Conservation (phyloP, 495 filamentous ascomycete species). For the Aspergillus kassunensis region DNA sequence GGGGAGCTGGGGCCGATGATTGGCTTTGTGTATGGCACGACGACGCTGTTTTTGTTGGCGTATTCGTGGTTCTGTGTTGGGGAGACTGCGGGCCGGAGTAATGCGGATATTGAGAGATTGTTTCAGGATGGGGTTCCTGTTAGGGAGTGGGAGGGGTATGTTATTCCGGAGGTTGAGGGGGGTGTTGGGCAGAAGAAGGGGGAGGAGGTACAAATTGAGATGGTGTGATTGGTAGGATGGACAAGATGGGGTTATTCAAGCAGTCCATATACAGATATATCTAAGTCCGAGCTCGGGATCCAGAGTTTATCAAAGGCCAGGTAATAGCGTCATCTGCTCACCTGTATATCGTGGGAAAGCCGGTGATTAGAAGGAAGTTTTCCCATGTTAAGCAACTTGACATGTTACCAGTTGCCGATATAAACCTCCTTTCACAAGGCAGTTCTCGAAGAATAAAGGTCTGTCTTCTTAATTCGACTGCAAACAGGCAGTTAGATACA, state of each 20-base stretch:
- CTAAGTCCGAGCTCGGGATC: too few relatives aligned
- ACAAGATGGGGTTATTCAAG: conserved; percentile 47
- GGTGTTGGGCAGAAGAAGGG: conserved; percentile 5
- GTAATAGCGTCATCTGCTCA: too few relatives aligned
- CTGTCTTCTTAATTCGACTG: too few relatives aligned
- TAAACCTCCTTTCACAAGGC: too few relatives aligned
- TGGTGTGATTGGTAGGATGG: conserved; percentile 14
- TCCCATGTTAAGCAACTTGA: too few relatives aligned
- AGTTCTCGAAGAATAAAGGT: too few relatives aligned
- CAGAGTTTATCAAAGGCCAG: too few relatives aligned
- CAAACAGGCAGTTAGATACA: too few relatives aligned
- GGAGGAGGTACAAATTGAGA: conserved; percentile 19
- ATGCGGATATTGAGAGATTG: conserved; percentile 28
- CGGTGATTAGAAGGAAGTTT: too few relatives aligned
- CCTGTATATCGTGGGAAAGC: too few relatives aligned
- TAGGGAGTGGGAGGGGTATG: conserved; percentile 19
- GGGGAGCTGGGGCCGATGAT: conserved; percentile 35
- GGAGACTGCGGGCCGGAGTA: conserved; percentile 29
- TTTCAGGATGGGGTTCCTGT: conserved; percentile 28
- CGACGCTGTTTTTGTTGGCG: conserved; percentile 24
- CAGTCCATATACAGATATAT: too few relatives aligned
- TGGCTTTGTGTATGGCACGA: conserved; percentile 34
- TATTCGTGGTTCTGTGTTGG: conserved; percentile 42
- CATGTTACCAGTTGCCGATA: too few relatives aligned
- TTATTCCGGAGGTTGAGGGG: conserved; percentile 12